Percentiles rank a stretch among this genome's conserved stretches.
phyloP scores from a whole-genome alignment of 2,329 filamentous ascomycete species.

The Akanthomyces muscarius region DNA sequence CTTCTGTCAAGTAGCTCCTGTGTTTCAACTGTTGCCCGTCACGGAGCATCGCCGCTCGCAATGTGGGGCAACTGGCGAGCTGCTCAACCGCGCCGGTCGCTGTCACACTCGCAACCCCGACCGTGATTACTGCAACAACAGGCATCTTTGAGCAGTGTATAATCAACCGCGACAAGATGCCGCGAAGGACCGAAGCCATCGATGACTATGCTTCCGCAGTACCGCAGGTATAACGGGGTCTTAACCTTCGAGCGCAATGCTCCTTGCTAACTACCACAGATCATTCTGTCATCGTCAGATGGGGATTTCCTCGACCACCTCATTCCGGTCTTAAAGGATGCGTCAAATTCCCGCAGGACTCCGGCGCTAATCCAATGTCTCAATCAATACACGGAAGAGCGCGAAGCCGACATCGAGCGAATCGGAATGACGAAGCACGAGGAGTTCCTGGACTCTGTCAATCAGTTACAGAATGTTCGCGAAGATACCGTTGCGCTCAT shows the following conservation, averaged over 20 bases:
- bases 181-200: slow-evolving; percentile 41
- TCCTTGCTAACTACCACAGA: slow-evolving; percentile 48
- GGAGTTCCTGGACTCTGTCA: slow-evolving; percentile 90
- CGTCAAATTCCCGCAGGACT: slow-evolving; percentile 69
- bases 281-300: slow-evolving; percentile 87
- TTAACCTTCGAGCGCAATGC: slow-evolving; percentile 11
- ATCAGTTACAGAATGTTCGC: slow-evolving; percentile 85
- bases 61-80: slow-evolving; percentile 9
- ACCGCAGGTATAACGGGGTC: slow-evolving; percentile 37
- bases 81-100: not conserved
- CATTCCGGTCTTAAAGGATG: slow-evolving; percentile 91
- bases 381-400: slow-evolving; percentile 72
- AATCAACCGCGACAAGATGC: slow-evolving; percentile 32
- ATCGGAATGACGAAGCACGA: slow-evolving; percentile 96
- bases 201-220: slow-evolving; percentile 46
- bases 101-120: not conserved
- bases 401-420: slow-evolving; percentile 86
- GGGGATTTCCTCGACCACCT: slow-evolving; percentile 93
- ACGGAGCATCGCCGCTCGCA: not conserved
- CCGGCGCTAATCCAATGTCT: slow-evolving; percentile 69
- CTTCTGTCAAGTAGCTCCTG: not conserved
- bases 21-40: not conserved
- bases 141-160: not conserved
- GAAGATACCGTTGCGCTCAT: slow-evolving; percentile 88
- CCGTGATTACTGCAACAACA: not conserved